phyloP scores from a whole-genome alignment of 2,329 filamentous ascomycete species.

The Neonectria magnoliae region DNA sequence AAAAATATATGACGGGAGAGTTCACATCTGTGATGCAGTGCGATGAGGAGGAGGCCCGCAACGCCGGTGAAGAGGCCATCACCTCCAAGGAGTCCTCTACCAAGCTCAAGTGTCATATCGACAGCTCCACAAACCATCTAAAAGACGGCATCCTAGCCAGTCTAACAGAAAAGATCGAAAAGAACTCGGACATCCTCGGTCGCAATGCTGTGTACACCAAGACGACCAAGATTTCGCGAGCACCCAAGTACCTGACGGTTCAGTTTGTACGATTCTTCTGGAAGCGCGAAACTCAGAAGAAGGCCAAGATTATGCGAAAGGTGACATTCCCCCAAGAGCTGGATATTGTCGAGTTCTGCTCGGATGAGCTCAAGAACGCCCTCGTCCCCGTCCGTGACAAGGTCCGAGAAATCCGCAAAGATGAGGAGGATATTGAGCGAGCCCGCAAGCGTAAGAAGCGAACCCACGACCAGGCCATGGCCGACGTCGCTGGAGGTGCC shows the following conservation, averaged over 20 bases:
- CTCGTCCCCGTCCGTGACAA: constrained; percentile 95
- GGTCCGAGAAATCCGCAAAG: constrained; percentile 93
- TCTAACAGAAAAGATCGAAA: constrained; percentile 89
- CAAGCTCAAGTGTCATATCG: constrained; percentile 97
- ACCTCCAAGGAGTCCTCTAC: constrained; percentile 79
- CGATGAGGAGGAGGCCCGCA: constrained; percentile 81
- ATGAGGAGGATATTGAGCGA: constrained; percentile 92
- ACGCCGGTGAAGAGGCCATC: constrained; percentile 76
- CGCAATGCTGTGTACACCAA: constrained; percentile 89
- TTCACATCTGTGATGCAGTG: constrained; percentile 84
- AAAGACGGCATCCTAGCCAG: constrained; percentile 86
- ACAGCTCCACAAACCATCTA: constrained; percentile 85
- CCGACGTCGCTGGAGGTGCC: constrained; percentile 57
- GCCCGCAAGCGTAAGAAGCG: constrained; percentile 91
- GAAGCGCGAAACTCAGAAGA: constrained; percentile 95
- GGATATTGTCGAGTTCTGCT: constrained; percentile 94
- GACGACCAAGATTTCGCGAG: constrained; percentile 85
- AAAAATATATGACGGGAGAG: constrained; percentile 87
- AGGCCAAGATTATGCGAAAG: constrained; percentile 99
- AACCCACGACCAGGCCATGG: constrained; percentile 58
- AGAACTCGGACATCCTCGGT: constrained; percentile 80
- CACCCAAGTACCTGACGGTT: constrained; percentile 95
- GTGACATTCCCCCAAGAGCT: constrained; percentile 95
- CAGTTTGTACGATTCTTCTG: constrained; percentile 99
- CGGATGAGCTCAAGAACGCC: constrained; percentile 83